Percentiles rank a stretch among this genome's conserved stretches.
These are phyloP conservation scores for Strigomonas oncopelti DNA, from an alignment of 208 protist species.

Conservation along the genomic window DNA sequence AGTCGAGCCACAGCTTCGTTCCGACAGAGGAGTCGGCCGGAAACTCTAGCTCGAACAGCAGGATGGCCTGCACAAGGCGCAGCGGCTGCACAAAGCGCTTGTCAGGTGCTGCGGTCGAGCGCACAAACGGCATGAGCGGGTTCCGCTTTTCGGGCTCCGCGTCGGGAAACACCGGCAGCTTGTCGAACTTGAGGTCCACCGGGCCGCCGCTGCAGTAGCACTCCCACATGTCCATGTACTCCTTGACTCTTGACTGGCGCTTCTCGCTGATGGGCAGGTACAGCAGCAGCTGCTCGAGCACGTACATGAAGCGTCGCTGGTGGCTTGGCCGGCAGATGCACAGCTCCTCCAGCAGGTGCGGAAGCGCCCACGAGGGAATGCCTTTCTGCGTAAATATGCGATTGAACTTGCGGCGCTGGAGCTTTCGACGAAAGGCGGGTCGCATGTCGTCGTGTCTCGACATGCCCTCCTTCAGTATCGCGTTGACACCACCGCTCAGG, in stretches of 20 bases:
- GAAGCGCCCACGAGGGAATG: conserved; percentile 66
- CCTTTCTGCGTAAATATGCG: conserved; percentile 49
- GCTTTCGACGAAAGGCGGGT: conserved; percentile 44
- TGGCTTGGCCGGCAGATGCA: conserved; percentile 55
- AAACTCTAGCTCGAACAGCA: conserved; percentile 68
- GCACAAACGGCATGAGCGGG: conserved; percentile 4
- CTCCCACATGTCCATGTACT: conserved; percentile 68
- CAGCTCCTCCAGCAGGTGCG: conserved; percentile 77
- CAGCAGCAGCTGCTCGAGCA: conserved; percentile 53
- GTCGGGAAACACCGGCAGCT: conserved; percentile 53
- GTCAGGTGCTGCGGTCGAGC: conserved; percentile 3
- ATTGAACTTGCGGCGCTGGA: conserved; percentile 61
- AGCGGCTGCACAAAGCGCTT: conserved; percentile 48
- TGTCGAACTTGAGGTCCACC: conserved; percentile 35
- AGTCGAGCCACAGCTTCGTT: conserved; percentile 74
- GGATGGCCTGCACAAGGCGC: conserved; percentile 65
- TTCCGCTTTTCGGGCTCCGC: conserved; percentile 11
- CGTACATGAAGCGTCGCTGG: conserved; percentile 72
- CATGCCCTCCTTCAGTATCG: conserved; percentile 43
- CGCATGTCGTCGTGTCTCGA: conserved; percentile 67
- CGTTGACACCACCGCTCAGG: conserved; percentile 46
- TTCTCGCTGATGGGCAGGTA: conserved; percentile 60
- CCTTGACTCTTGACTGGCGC: conserved; percentile 38
- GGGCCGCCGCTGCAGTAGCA: conserved; percentile 60
- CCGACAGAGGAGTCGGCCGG: conserved; percentile 68